Conservation (phyloP, 371 early-diverging fungal genomes). For the Thermomucor indicae-seudaticae region DNA sequence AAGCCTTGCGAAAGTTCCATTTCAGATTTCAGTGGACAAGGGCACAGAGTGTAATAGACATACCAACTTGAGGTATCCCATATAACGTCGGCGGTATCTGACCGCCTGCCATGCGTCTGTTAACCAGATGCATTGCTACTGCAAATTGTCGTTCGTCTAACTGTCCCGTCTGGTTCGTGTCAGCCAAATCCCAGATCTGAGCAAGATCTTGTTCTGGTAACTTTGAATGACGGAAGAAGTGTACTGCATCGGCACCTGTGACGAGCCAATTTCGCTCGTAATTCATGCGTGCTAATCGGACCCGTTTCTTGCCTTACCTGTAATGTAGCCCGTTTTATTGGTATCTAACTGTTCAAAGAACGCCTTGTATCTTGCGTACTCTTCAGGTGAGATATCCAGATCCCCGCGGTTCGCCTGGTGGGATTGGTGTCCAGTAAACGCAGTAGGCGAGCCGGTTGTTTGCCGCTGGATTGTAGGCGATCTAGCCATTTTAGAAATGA, state of each 20-base stretch:
- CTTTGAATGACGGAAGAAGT: conserved; percentile 74
- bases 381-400: conserved; percentile 23
- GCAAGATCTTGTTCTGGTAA: conserved; percentile 64
- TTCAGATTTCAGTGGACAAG: too few relatives aligned
- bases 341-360: conserved; percentile 32
- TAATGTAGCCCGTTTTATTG: conserved; percentile 22
- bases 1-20: too few relatives aligned
- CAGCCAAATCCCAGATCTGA: conserved; percentile 70
- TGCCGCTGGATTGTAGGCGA: conserved; percentile 13
- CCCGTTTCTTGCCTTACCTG: conserved; percentile 13
- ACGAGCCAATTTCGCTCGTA: not conserved
- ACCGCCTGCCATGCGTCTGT: conserved; percentile 42
- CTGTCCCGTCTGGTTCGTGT: conserved; percentile 39
- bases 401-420: conserved; percentile 9
- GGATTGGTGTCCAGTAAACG: conserved; percentile 6
- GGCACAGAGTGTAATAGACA: too few relatives aligned
- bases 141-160: conserved; percentile 49
- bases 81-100: conserved; percentile 38
- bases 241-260: conserved; percentile 65
- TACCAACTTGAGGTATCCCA: too few relatives aligned
- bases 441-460: not conserved
- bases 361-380: conserved; percentile 21
- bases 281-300: not conserved
- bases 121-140: conserved; percentile 62
- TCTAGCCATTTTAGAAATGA: conserved; percentile 7